Conservation (phyloP, 2,329 filamentous ascomycete species). For the Corniculantispora saksenae region DNA sequence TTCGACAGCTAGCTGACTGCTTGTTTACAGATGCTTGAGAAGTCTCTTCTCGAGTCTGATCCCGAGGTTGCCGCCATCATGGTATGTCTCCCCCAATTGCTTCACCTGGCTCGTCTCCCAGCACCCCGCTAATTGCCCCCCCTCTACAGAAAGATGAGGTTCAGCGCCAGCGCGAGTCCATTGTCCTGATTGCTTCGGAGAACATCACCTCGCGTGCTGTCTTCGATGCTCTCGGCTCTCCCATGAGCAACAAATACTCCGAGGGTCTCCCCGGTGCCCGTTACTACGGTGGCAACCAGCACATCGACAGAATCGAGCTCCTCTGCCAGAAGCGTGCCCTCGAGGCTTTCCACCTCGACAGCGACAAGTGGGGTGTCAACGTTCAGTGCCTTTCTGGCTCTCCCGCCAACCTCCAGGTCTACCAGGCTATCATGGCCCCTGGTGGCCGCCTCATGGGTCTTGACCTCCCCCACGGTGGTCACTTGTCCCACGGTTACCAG, state of each 20-base stretch:
- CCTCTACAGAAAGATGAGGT: conserved; percentile 77
- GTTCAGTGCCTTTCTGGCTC: conserved; percentile 92
- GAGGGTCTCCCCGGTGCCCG: conserved; percentile 97
- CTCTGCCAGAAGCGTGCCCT: conserved; percentile 94
- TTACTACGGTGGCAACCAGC: conserved; percentile 99
- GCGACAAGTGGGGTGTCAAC: conserved; percentile 96
- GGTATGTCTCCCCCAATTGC: conserved; percentile 55
- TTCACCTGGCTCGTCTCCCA: background rate
- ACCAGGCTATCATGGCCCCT: conserved; percentile 94
- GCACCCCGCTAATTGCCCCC: conserved; percentile 32
- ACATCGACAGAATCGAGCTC: conserved; percentile 94
- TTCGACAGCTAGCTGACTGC: conserved; percentile 28
- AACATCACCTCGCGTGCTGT: conserved; percentile 99
- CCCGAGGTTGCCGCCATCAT: conserved; percentile 96
- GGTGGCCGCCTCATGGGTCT: conserved; percentile 97
- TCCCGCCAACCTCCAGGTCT: conserved; percentile 96
- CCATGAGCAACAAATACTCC: conserved; percentile 99
- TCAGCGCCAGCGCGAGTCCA: conserved; percentile 95
- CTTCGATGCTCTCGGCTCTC: conserved; percentile 92
- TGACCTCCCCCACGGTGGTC: conserved; percentile 90
- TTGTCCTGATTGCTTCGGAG: conserved; percentile 97
- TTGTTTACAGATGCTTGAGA: conserved; percentile 80
- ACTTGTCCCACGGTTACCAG: conserved; percentile 97
- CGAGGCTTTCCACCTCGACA: conserved; percentile 82
- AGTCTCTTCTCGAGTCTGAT: conserved; percentile 86